These are phyloP conservation scores for Alternaria postmessia DNA, from an alignment of 2,329 filamentous ascomycete species.

Conservation along the genomic window DNA sequence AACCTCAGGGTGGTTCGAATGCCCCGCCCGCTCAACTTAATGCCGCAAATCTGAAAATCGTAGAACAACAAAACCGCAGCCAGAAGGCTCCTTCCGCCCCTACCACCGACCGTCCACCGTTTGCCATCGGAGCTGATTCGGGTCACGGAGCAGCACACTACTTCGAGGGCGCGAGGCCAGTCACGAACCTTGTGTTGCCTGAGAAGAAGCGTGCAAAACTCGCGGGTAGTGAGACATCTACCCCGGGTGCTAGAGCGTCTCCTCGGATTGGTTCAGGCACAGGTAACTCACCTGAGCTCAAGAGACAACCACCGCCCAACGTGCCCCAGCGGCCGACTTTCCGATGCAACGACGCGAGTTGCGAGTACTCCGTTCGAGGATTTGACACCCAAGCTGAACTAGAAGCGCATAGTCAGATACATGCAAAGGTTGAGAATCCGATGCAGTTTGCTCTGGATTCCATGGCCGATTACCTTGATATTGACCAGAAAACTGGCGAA, in stretches of 20 bases:
- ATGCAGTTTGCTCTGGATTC: conserved; percentile 65
- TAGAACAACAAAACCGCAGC: conserved; percentile 58
- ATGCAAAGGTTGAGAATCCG: conserved; percentile 63
- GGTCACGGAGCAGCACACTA: conserved; percentile 66
- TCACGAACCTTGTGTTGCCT: conserved; percentile 67
- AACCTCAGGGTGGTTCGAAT: conserved; percentile 25
- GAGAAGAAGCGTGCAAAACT: conserved; percentile 65
- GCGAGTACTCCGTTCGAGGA: conserved; percentile 62
- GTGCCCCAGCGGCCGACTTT: conserved; percentile 57
- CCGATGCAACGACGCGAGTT: conserved; percentile 62
- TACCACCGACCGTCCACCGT: conserved; percentile 62
- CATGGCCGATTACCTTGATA: conserved; percentile 60
- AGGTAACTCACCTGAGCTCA: conserved; percentile 55
- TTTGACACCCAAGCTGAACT: conserved; percentile 64
- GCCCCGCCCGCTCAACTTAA: conserved; percentile 44
- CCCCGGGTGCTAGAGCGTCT: conserved; percentile 52
- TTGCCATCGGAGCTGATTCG: conserved; percentile 59
- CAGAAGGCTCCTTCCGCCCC: conserved; percentile 59
- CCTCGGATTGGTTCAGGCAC: conserved; percentile 50
- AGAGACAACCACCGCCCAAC: conserved; percentile 54
- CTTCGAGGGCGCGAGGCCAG: conserved; percentile 58
- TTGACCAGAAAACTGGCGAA: conserved; percentile 56
- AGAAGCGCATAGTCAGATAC: conserved; percentile 63
- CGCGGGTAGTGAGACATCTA: conserved; percentile 53
- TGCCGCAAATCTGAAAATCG: conserved; percentile 49